Evolutionary conservation across 2,329 filamentous ascomycete genomes (phyloP).

Genomic region (Sphaerulina vaccinii): DNA sequence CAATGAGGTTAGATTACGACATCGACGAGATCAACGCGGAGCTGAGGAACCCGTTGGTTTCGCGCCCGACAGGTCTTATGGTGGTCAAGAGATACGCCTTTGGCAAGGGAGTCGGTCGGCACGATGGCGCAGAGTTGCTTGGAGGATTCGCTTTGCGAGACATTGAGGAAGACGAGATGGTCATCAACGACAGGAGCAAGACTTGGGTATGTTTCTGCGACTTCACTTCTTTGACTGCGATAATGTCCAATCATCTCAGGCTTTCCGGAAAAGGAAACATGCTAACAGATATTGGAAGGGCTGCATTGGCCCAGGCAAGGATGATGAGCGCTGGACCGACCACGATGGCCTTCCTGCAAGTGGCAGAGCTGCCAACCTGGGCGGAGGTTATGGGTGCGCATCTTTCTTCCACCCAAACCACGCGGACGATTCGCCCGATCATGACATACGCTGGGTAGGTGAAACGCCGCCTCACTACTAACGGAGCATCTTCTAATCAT

Average conservation of each 20-base stretch:
- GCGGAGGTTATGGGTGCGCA: conserved; percentile 23
- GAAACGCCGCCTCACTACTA: conserved; percentile 15
- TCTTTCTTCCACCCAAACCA: conserved; percentile 29
- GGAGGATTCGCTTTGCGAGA: conserved; percentile 32
- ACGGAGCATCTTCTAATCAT: neutral
- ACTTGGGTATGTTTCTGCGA: conserved; percentile 29
- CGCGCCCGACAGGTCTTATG: neutral
- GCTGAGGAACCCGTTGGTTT: conserved; percentile 9
- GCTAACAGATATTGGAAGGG: conserved; percentile 14
- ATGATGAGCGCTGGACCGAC: neutral
- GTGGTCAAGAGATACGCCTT: conserved; percentile 29
- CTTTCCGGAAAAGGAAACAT: neutral
- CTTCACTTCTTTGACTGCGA: neutral
- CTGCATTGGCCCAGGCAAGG: conserved; percentile 21
- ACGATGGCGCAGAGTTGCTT: conserved; percentile 25
- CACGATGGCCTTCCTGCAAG: neutral
- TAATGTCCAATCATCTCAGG: neutral
- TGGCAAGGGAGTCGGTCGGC: conserved; percentile 14
- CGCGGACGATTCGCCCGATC: conserved; percentile 14
- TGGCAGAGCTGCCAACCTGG: conserved; percentile 16
- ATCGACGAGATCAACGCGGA: conserved; percentile 20
- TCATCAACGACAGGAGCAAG: conserved; percentile 28
- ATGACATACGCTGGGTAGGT: conserved; percentile 29
- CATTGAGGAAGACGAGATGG: conserved; percentile 17
- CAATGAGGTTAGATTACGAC: conserved; percentile 12